These are phyloP conservation scores for Citrullus colocynthis DNA, from an alignment of 306 rosid species.

Conservation along the genomic window DNA sequence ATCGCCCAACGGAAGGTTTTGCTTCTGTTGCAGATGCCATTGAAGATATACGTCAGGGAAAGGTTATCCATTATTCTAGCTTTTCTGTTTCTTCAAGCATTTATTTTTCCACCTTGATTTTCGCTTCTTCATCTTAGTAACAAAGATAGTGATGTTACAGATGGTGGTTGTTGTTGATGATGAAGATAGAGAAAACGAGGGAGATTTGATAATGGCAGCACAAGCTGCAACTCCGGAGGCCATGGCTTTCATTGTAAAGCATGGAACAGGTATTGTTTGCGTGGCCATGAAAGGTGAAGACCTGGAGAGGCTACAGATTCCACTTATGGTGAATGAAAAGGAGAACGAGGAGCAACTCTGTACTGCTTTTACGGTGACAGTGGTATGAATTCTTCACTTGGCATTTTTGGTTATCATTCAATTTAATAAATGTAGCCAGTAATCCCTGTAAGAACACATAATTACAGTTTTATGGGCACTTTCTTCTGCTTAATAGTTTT, in stretches of 20 bases:
- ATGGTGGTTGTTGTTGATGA: conserved; percentile 74
- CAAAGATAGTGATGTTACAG: conserved; percentile 26
- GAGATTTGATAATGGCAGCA: conserved; percentile 86
- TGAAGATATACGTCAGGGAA: conserved; percentile 76
- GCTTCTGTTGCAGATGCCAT: conserved; percentile 68
- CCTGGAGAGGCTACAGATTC: conserved; percentile 64
- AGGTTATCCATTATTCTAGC: conserved; percentile 28
- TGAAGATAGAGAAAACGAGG: conserved; percentile 83
- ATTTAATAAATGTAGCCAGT: not conserved
- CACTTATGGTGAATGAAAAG: conserved; percentile 63
- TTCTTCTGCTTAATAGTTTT: not conserved
- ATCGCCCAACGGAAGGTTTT: conserved; percentile 48
- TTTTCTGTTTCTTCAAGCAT: not conserved
- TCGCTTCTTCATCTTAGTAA: not conserved
- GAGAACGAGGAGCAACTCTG: conserved; percentile 60
- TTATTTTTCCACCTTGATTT: not conserved
- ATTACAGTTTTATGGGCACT: not conserved
- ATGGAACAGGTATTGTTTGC: conserved; percentile 80
- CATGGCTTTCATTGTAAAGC: conserved; percentile 81
- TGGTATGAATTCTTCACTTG: conserved; percentile 36
- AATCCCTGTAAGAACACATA: not conserved
- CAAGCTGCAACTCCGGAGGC: conserved; percentile 69
- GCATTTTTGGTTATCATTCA: not conserved
- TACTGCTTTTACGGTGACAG: conserved; percentile 70
- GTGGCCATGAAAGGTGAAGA: conserved; percentile 72